phyloP scores from a whole-genome alignment of 75 land plant genomes.

The Cupressus sempervirens region DNA sequence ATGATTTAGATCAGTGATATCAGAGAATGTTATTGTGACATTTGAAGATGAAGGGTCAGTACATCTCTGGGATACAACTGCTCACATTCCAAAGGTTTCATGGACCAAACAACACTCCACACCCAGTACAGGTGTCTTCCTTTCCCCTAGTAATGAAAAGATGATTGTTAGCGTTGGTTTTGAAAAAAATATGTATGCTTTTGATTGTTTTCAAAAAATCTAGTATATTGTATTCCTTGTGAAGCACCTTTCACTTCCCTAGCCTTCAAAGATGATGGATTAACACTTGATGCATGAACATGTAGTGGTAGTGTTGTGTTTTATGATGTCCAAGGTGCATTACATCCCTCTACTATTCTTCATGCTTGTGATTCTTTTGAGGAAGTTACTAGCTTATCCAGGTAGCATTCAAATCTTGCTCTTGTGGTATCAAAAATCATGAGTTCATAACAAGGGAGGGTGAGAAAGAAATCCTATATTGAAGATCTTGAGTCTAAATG shows the following conservation, averaged over 20 bases:
- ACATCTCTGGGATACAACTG: conserved; percentile 53
- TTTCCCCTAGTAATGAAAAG: conserved; percentile 44
- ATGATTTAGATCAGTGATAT: too few relatives aligned
- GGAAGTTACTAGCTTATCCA: too few relatives aligned
- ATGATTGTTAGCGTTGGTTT: conserved; percentile 46
- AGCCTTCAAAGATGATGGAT: conserved; percentile 46
- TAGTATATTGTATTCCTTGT: conserved; percentile 31
- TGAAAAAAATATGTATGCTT: conserved; percentile 41
- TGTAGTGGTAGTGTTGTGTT: conserved; percentile 47
- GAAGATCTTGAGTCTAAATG: too few relatives aligned
- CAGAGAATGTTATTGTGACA: conserved; percentile 38
- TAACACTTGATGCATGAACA: conserved; percentile 39
- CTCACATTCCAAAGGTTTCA: conserved; percentile 48
- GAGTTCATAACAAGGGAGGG: too few relatives aligned
- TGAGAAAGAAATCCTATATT: too few relatives aligned
- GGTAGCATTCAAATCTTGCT: too few relatives aligned
- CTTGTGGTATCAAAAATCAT: too few relatives aligned
- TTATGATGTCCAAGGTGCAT: conserved; percentile 40
- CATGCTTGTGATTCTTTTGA: conserved; percentile 36
- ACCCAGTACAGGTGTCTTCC: conserved; percentile 40
- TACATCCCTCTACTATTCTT: conserved; percentile 39
- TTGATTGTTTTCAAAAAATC: conserved; percentile 39
- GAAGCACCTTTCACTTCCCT: conserved; percentile 48
- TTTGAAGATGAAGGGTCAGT: conserved; percentile 53
- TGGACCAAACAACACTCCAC: conserved; percentile 51